Base-by-base conservation (phyloP, 345 rosid species). In the Durio zibethinus region DNA sequence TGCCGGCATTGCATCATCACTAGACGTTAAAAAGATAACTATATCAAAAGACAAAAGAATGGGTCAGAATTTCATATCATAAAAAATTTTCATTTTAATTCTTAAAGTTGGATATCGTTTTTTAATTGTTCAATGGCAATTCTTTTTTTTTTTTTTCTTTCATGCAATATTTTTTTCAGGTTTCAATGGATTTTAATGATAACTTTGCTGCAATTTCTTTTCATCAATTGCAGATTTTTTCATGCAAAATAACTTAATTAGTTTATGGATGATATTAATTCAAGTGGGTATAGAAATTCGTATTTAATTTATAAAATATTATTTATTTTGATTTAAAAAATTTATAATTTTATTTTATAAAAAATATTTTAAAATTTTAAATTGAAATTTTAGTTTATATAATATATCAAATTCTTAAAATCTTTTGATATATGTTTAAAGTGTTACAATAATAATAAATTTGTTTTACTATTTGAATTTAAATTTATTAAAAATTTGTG, bases 131-230 rank as follows among this genome's bases (percentile, higher is more conserved):
- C 53, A 52, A 31, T 21, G 57, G 73, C 52, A 33, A n/a, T 78
- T 75, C 79, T 76, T 85, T 83, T 82, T 47, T 47, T 14, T 3
- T 71, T 82, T 83, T 60, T 72, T 57, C 73, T 31, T 64, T 38
- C 64, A 69, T 72, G 77, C 54, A 77, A 64, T 48, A 60, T 50
- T 66, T 15, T 76, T 77, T 86, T 74, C 60, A 73, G 75, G 79
- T 85, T 80, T 81, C 78, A 80, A 76, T 83, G 85, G 77, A 80
- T 79, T 48, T 81, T 84, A 87, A 82, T 80, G 82, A 80, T 80
- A 73, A 67, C 83, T 84, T 77, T 81, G 76, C 64, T 78, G 83
- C 76, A 68, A 45, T 78, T 77, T 20, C 81, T 43, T 78, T 36
- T 45, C 36, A 25, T 82, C 79, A 76, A 74, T 75, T 74, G 76